Conservation (phyloP, 75 land plant species). For the Pseudotsuga menziesii region DNA sequence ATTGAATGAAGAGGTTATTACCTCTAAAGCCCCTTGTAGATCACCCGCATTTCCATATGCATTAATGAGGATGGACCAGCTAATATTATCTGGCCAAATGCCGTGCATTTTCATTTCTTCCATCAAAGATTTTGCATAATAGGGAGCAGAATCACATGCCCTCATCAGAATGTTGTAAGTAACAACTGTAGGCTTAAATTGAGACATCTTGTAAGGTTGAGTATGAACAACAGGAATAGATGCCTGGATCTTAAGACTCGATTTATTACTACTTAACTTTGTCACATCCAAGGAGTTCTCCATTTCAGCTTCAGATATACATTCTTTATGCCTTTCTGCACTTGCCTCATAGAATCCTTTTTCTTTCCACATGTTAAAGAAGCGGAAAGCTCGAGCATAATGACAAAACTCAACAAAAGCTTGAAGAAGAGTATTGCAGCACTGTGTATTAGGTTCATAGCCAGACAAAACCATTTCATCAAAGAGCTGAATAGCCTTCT, state of each 20-base stretch:
- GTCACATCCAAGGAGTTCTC: neutral
- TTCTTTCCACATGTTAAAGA: conserved; percentile 63
- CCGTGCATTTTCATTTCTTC: conserved; percentile 62
- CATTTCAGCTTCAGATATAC: neutral
- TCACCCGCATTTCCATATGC: conserved; percentile 57
- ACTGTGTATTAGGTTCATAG: conserved; percentile 70
- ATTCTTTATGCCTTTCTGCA: neutral
- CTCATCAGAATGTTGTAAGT: conserved; percentile 88
- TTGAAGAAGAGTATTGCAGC: conserved; percentile 66
- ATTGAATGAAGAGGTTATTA: conserved; percentile 6
- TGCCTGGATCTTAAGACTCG: neutral
- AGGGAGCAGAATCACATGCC: conserved; percentile 66
- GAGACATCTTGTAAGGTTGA: conserved; percentile 10
- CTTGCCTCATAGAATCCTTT: conserved; percentile 19
- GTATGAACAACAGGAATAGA: neutral
- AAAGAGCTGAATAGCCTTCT: conserved; percentile 62
- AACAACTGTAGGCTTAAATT: conserved; percentile 61
- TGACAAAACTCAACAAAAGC: conserved; percentile 78
- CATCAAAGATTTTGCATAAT: conserved; percentile 52
- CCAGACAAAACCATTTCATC: conserved; percentile 76
- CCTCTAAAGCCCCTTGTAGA: conserved; percentile 50
- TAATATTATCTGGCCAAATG: conserved; percentile 59
- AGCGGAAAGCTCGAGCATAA: conserved; percentile 67
- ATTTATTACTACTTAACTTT: neutral
- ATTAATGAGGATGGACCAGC: conserved; percentile 77